Base-by-base conservation (phyloP, 2,329 filamentous ascomycete species). In the Aspergillus flavus region DNA sequence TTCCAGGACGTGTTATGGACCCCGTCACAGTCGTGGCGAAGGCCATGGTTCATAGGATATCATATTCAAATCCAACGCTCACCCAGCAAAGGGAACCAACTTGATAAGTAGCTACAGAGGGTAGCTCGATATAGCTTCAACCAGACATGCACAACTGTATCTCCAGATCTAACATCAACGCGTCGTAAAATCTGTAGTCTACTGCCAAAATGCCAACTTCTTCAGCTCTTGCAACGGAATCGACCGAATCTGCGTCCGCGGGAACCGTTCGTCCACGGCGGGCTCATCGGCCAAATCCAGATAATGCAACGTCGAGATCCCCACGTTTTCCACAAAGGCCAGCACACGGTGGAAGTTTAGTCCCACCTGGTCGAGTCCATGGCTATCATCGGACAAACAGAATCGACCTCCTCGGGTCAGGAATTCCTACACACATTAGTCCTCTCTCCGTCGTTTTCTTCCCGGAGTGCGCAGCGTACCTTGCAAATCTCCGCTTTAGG, bases 361-460 rank as follows among this genome's bases (percentile, higher is more conserved):
- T n/a, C 89, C 93, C 6, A 99, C 85, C 75, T 99, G 94, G 2
- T 86, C 90, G 63, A 93, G 86, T 45, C 92, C 92, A 80, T 99
- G 95, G 76, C 93, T 97, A 79, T 99, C 95, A 76, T 99, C 95
- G 7, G 92, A 97, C 70, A 99, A 85, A 59, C 93, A 96, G 78
- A 98, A 96, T 64, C 86, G 87, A 28, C 95, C 94, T 28, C 89
- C 89, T 71, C 92, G 84, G 9, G 79, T 79, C 59, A 93, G 73
- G 82, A 93, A 96, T 75, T 87, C 87, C 90, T 91, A 65, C 70
- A 91, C 90, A 1, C 41, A 32, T 43, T 19, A 54, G 21, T 36
- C 19, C 21, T 52, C 9, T 1, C 43, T 28, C 16, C 4, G 23
- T 30, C 46, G 4, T n/a, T 11, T 19, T 6, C 12, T 19, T 19